A percentile compares a stretch with the other conserved stretches of the same genome.
phyloP scores from a whole-genome alignment of 208 protist species.

The Acanthamoeba castellanii region DNA sequence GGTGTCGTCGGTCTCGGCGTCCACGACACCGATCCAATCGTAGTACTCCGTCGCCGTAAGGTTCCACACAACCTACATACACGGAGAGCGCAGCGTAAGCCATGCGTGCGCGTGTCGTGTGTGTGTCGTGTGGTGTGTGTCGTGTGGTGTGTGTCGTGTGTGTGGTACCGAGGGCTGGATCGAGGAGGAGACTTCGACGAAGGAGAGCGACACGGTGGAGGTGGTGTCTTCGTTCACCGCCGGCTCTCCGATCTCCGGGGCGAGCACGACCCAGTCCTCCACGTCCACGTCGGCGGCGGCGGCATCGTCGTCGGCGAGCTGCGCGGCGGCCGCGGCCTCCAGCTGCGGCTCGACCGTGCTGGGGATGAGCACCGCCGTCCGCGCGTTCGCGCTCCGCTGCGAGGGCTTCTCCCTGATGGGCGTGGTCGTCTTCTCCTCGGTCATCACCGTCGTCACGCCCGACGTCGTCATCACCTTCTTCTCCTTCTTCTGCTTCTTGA shows the following conservation, averaged over 20 bases:
- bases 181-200: neutral
- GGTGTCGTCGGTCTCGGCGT: neutral
- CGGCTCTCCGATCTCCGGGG: neutral
- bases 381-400: no score
- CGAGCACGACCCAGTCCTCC: neutral
- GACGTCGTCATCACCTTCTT: neutral
- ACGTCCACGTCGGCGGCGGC: neutral
- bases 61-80: neutral
- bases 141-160: neutral
- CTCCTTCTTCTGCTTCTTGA: neutral
- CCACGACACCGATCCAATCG: neutral
- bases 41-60: conserved; percentile 16
- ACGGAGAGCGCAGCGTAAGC: neutral
- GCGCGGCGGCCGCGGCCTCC: neutral
- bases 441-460: neutral
- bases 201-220: neutral
- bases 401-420: neutral
- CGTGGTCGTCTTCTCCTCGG: neutral
- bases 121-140: neutral
- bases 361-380: neutral
- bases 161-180: neutral
- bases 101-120: no score
- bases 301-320: neutral
- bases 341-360: neutral
- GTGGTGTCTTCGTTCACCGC: neutral